Percentiles rank a stretch among this genome's conserved stretches.
These are phyloP conservation scores for Venturia pyrina DNA, from an alignment of 2,329 filamentous ascomycete genomes.

Conservation along the genomic window DNA sequence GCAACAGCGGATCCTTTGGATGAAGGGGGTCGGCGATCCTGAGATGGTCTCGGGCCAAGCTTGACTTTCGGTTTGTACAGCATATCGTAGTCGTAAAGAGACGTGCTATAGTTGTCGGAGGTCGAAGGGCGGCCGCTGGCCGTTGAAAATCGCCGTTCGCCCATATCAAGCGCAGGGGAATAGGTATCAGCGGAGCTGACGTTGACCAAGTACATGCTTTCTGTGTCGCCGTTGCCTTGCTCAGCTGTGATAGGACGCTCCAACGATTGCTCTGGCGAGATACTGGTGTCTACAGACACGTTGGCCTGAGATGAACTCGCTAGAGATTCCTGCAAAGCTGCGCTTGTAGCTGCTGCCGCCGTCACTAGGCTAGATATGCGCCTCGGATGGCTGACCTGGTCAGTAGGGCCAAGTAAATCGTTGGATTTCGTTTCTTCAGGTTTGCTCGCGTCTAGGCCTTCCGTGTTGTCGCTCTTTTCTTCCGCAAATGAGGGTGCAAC, in stretches of 20 bases:
- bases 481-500: background rate
- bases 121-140: slow-evolving; percentile 29
- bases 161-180: slow-evolving; percentile 13
- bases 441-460: background rate
- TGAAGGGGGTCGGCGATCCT: slow-evolving; percentile 26
- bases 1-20: slow-evolving; percentile 55
- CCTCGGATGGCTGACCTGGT: background rate
- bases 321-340: slow-evolving; percentile 6
- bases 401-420: background rate
- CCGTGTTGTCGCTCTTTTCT: background rate
- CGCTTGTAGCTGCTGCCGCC: slow-evolving; percentile 2
- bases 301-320: background rate
- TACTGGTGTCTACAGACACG: background rate
- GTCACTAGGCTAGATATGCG: slow-evolving; percentile 1
- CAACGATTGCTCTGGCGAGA: background rate
- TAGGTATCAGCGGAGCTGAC: background rate
- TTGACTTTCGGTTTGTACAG: slow-evolving; percentile 71
- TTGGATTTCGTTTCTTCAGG: background rate
- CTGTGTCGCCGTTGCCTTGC: background rate
- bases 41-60: slow-evolving; percentile 75
- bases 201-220: slow-evolving; percentile 1
- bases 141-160: slow-evolving; percentile 35
- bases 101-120: slow-evolving; percentile 33
- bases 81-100: slow-evolving; percentile 31
- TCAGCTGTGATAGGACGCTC: background rate